These are phyloP conservation scores for Ophiostoma sp. DNA, from an alignment of 2,329 filamentous ascomycete genomes.

Conservation along the genomic window DNA sequence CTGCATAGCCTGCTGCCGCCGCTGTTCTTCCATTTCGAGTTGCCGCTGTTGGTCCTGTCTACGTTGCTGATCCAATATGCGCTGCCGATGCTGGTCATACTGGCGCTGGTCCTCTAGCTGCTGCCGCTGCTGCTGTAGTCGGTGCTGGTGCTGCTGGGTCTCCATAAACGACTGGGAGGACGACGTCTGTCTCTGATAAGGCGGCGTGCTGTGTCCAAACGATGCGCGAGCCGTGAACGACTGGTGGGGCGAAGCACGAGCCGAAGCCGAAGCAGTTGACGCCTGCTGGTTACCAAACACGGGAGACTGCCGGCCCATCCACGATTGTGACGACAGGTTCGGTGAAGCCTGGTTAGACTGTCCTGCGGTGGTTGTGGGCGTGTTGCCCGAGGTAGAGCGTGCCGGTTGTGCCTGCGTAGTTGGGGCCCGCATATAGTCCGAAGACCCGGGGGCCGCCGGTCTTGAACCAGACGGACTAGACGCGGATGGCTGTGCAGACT, in stretches of 20 bases:
- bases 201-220: background rate
- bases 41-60: conserved; percentile 7
- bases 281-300: background rate
- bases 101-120: background rate
- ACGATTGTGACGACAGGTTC: background rate
- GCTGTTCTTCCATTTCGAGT: background rate
- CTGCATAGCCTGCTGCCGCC: background rate
- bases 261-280: background rate
- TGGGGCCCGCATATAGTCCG: conserved; percentile 7
- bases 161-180: background rate
- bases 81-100: conserved; percentile 12
- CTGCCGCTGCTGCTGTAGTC: background rate
- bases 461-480: background rate
- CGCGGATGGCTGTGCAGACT: background rate
- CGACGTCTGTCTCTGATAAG: background rate
- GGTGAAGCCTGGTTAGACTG: background rate
- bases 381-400: background rate
- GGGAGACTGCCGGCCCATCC: background rate
- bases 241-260: conserved; percentile 8
- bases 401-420: background rate
- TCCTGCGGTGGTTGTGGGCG: background rate
- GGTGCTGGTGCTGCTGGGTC: background rate
- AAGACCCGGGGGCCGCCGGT: background rate
- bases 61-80: background rate
- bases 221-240: background rate